Conservation (phyloP, 345 rosid genomes). For the Populus nigra region DNA sequence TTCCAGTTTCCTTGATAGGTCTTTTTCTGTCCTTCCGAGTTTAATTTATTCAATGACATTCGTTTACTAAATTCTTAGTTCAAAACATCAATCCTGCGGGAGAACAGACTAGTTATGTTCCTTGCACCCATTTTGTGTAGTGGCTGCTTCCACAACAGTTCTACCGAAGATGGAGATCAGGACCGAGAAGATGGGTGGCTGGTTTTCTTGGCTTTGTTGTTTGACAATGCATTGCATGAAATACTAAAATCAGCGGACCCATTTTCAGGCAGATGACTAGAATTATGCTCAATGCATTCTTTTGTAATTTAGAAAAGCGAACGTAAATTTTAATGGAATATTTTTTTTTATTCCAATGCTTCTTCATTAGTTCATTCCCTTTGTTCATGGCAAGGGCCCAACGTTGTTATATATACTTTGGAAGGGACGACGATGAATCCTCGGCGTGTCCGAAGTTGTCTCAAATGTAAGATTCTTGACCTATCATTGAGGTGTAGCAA, state of each 20-base stretch:
- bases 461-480: too few species aligned
- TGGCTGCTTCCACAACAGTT: background rate
- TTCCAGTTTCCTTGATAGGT: conserved; percentile 79
- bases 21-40: conserved; percentile 21
- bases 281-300: conserved; percentile 9
- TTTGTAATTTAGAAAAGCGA: conserved; percentile 11
- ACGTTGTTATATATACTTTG: background rate
- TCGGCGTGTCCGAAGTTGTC: too few species aligned
- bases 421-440: too few species aligned
- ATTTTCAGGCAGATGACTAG: background rate
- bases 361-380: background rate
- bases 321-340: background rate
- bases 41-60: conserved; percentile 15
- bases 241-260: background rate
- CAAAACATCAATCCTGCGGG: conserved; percentile 8
- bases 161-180: background rate
- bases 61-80: conserved; percentile 23
- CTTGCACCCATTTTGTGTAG: conserved; percentile 7
- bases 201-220: conserved; percentile 12
- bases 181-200: conserved; percentile 6
- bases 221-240: background rate
- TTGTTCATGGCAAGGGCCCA: background rate
- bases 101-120: conserved; percentile 17
- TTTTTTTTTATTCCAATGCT: background rate
- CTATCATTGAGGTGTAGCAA: too few species aligned